A percentile compares a stretch with the other conserved stretches of the same genome.
phyloP scores from a whole-genome alignment of 495 filamentous ascomycete species.

The Tuber umbilicatum region DNA sequence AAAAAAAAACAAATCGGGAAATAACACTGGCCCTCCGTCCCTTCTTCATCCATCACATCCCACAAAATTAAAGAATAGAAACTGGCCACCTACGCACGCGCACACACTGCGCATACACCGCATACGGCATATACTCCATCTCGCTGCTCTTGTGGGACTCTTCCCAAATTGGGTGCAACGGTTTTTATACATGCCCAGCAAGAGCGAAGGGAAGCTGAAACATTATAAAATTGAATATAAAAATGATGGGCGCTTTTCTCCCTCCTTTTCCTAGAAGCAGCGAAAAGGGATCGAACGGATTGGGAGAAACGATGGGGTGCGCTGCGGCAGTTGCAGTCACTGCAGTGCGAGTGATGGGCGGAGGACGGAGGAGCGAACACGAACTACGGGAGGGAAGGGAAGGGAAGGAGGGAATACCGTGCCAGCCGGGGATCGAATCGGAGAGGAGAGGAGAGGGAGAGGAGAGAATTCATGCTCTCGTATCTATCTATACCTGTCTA shows the following conservation, averaged over 20 bases:
- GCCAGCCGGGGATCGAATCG: background rate
- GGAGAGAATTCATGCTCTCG: background rate
- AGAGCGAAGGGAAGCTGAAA: background rate
- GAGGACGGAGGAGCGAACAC: background rate
- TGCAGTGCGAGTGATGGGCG: background rate
- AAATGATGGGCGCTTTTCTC: background rate
- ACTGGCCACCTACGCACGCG: background rate
- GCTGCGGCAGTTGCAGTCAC: background rate
- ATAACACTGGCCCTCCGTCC: background rate
- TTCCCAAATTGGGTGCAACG: background rate
- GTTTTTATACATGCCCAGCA: background rate
- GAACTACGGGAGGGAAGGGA: background rate
- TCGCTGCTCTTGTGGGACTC: conserved; percentile 2
- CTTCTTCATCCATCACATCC: background rate
- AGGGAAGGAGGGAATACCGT: background rate
- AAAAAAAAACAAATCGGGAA: background rate
- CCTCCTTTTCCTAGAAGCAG: background rate
- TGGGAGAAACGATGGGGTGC: background rate
- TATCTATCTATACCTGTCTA: background rate
- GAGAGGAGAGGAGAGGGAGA: background rate
- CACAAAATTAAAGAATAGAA: background rate
- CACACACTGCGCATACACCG: background rate
- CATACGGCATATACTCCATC: background rate
- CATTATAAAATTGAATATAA: background rate
- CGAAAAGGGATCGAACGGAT: background rate